phyloP scores from a whole-genome alignment of 2,329 filamentous ascomycete genomes.

The Elsinoe australis region DNA sequence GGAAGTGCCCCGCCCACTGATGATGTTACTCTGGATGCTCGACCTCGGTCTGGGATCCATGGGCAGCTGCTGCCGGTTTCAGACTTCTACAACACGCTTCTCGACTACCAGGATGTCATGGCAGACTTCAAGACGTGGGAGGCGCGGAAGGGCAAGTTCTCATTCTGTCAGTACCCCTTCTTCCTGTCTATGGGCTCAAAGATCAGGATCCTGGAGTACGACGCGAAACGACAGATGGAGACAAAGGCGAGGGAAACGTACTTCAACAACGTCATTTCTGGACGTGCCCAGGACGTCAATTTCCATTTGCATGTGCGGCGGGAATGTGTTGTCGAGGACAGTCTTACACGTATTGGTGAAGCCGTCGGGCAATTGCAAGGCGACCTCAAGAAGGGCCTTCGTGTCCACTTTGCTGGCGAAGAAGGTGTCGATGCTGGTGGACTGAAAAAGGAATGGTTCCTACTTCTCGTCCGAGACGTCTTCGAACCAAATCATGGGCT shows the following conservation, averaged over 20 bases:
- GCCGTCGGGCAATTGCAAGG: conserved; percentile 72
- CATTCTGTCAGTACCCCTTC: conserved; percentile 89
- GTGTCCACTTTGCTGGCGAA: conserved; percentile 78
- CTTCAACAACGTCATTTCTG: conserved; percentile 77
- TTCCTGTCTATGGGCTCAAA: conserved; percentile 88
- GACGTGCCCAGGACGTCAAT: conserved; percentile 60
- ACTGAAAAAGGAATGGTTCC: conserved; percentile 88
- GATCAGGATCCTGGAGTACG: conserved; percentile 81
- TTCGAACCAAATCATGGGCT: conserved; percentile 89
- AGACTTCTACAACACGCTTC: conserved; percentile 78
- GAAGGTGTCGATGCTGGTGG: conserved; percentile 88
- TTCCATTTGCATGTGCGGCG: conserved; percentile 69
- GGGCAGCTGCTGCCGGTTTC: conserved; percentile 69
- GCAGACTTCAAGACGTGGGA: conserved; percentile 88
- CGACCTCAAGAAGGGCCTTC: conserved; percentile 82
- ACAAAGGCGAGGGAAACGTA: conserved; percentile 81
- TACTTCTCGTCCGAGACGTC: conserved; percentile 77
- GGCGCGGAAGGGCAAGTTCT: conserved; percentile 62
- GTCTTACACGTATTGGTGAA: conserved; percentile 74
- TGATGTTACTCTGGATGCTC: conserved; percentile 30
- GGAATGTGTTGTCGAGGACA: conserved; percentile 83
- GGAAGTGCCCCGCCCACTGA: background rate
- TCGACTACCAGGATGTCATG: conserved; percentile 80
- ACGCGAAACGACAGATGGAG: conserved; percentile 83
- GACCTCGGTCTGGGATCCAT: conserved; percentile 41